Percentiles rank a stretch among this genome's conserved stretches.
phyloP scores from a whole-genome alignment of 2,329 filamentous ascomycete species.

The Rasamsonia emersonii region DNA sequence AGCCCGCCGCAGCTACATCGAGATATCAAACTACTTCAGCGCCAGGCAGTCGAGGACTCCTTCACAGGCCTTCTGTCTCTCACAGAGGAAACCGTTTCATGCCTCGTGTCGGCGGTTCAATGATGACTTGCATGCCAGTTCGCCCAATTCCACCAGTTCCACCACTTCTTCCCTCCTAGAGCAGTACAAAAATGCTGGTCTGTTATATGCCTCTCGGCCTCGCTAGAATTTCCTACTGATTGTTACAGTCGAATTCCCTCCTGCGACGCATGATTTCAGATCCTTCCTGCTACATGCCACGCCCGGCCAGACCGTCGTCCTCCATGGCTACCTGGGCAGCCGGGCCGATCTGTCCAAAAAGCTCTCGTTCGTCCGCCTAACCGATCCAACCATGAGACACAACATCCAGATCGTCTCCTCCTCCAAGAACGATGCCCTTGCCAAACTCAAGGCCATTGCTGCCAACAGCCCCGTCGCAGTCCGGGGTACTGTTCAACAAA shows the following conservation, averaged over 20 bases:
- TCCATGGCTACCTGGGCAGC: slow-evolving; percentile 66
- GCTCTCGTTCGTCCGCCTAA: slow-evolving; percentile 60
- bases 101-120: slow-evolving; percentile 1
- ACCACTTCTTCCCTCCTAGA: slow-evolving; percentile 22
- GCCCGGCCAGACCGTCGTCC: slow-evolving; percentile 37
- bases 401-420: slow-evolving; percentile 45
- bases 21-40: slow-evolving; percentile 29
- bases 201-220: slow-evolving; percentile 7
- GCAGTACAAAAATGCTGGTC: slow-evolving; percentile 39
- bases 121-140: too few relatives aligned
- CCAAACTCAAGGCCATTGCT: slow-evolving; percentile 36
- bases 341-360: slow-evolving; percentile 59
- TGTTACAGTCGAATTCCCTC: slow-evolving; percentile 38
- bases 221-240: slow-evolving; percentile 6
- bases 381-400: slow-evolving; percentile 34
- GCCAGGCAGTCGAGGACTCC: slow-evolving; percentile 8
- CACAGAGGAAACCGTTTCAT: too few relatives aligned
- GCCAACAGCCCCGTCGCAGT: slow-evolving; percentile 49
- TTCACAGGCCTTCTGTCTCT: slow-evolving; percentile 3
- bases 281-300: slow-evolving; percentile 23
- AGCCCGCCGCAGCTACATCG: slow-evolving; percentile 25
- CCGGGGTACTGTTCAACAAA: slow-evolving; percentile 39
- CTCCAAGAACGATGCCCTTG: slow-evolving; percentile 26
- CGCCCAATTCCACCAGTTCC: too few relatives aligned
- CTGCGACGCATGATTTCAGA: slow-evolving; percentile 34